Evolutionary conservation across 2,329 filamentous ascomycete genomes (phyloP).

Genomic region (Scleromitrula shiraiana): DNA sequence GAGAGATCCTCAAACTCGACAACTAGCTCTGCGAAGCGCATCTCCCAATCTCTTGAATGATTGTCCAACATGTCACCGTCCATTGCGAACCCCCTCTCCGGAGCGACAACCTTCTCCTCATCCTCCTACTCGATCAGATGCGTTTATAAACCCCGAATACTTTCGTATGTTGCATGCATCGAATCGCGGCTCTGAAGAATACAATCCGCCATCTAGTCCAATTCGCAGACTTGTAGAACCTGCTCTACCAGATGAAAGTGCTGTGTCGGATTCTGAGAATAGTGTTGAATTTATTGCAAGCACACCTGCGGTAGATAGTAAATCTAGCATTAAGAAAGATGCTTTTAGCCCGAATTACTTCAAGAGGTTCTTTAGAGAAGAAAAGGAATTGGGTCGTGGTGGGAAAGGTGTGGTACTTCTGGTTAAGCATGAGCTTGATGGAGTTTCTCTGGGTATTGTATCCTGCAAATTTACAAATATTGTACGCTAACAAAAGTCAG

Average conservation of each 20-base stretch:
- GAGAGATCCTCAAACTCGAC: conserved; percentile 75
- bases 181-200: conserved; percentile 38
- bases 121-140: conserved; percentile 34
- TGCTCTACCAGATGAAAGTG: conserved; percentile 20
- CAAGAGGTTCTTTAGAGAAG: conserved; percentile 84
- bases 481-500: conserved; percentile 15
- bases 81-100: conserved; percentile 39
- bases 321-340: conserved; percentile 70
- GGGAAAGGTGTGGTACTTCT: conserved; percentile 92
- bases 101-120: conserved; percentile 39
- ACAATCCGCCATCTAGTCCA: conserved; percentile 41
- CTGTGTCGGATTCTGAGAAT: conserved; percentile 19
- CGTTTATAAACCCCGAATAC: conserved; percentile 85
- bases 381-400: conserved; percentile 76
- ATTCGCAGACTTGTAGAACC: conserved; percentile 39
- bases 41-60: conserved; percentile 52
- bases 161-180: conserved; percentile 79
- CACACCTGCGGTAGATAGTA: conserved; percentile 36
- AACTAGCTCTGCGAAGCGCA: conserved; percentile 70
- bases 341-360: conserved; percentile 94
- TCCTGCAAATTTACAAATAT: not conserved
- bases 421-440: conserved; percentile 88
- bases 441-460: conserved; percentile 59
- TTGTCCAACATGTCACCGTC: conserved; percentile 52
- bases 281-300: conserved; percentile 44